These are phyloP conservation scores for Paxillus ammoniavirescens DNA, from an alignment of 768 basidiomycete genomes.

Conservation along the genomic window DNA sequence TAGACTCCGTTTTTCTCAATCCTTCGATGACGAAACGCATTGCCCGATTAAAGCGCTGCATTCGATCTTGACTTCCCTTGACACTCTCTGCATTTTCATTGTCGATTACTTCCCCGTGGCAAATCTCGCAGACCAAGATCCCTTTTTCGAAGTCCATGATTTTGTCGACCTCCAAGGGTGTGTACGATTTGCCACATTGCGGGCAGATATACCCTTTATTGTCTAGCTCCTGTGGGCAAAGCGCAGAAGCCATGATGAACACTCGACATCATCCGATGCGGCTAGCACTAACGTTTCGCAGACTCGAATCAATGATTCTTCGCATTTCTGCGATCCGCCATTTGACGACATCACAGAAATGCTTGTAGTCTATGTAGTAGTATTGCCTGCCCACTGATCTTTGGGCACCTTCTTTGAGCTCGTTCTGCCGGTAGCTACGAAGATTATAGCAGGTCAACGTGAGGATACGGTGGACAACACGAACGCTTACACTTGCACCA, in stretches of 20 bases:
- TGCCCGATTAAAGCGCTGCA: conserved; percentile 93
- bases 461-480: not conserved
- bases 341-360: conserved; percentile 96
- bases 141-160: conserved; percentile 71
- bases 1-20: conserved; percentile 83
- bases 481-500: conserved; percentile 69
- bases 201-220: conserved; percentile 98
- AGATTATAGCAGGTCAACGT: not conserved
- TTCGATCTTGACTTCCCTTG: conserved; percentile 84
- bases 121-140: conserved; percentile 83
- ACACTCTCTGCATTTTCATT: conserved; percentile 90
- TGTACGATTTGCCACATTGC: conserved; percentile 79
- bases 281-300: conserved; percentile 70
- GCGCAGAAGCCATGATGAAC: not conserved
- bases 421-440: conserved; percentile 82
- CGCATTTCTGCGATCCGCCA: conserved; percentile 96
- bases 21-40: conserved; percentile 87
- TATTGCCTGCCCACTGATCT: conserved; percentile 88
- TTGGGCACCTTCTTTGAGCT: conserved; percentile 86
- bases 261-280: not conserved
- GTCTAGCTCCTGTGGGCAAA: conserved; percentile 73
- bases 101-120: conserved; percentile 81
- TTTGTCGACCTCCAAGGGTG: conserved; percentile 81
- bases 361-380: conserved; percentile 95
- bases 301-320: conserved; percentile 80